Base-by-base conservation (phyloP, 331 rosid genomes). In the Malus hybrid region DNA sequence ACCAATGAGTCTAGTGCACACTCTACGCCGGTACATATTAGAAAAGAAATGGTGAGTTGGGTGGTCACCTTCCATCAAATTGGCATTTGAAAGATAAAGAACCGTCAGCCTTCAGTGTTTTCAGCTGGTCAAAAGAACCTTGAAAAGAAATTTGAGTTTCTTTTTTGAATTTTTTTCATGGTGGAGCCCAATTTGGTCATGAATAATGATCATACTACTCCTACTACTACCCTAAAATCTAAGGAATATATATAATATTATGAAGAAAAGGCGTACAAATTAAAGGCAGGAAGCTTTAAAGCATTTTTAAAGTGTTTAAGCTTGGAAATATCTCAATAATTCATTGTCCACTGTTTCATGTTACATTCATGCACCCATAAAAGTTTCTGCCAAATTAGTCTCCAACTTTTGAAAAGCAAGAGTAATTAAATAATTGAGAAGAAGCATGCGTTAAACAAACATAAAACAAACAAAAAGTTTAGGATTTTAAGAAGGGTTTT, bases 111-210 rank as follows among this genome's bases (percentile, higher is more conserved):
- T 77, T 76, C 78, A 81, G 81, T 78, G 77, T 84, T 83, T 16
- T 84, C 85, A 79, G 61, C 75, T 83, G 85, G 93, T 91, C 95
- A 89, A 89, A 85, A 82, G 90, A 79, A 54, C 65, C 80, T 71
- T 83, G 69, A 79, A 86, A 79, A 80, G 80, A 83, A 71, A 72
- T 62, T 29, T 48, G 29, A 73, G 77, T 79, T 74, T 36, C 36
- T 70, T 65, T 46, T 79, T 71, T 50, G 19, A 34, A 16, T 36
- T 67, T 31, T 65, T 12, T 55, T 32, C 36, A 65, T 52, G 83
- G 85, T 84, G 88, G 90, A 74, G 79, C 87, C 88, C 63, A 36
- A 55, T 78, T 84, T 71, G 81, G 85, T 74, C 79, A 80, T 48
- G 75, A 84, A 80, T 68, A 77, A 73, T 66, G 24, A 75, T 50